phyloP scores from a whole-genome alignment of 306 rosid species.

The Luffa acutangula region DNA sequence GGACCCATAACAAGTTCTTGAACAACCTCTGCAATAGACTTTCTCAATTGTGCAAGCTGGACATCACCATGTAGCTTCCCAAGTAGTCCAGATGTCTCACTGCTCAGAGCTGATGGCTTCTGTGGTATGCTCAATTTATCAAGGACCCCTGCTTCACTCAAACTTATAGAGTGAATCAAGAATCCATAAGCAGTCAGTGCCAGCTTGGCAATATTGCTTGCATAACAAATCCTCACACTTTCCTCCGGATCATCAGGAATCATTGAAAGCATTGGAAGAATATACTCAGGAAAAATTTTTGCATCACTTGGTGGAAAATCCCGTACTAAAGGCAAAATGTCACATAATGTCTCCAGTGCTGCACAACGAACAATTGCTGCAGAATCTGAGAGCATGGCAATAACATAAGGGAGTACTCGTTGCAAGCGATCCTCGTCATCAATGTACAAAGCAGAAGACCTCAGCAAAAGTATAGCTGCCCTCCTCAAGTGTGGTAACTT shows the following conservation, averaged over 20 bases:
- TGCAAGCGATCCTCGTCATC: constrained; percentile 94
- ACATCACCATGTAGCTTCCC: constrained; percentile 52
- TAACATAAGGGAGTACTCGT: constrained; percentile 85
- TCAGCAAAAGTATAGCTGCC: constrained; percentile 77
- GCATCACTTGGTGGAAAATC: constrained; percentile 99
- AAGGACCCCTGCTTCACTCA: constrained; percentile 96
- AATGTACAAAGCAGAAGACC: constrained; percentile 76
- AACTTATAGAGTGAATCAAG: constrained; percentile 79
- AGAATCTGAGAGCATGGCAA: constrained; percentile 85
- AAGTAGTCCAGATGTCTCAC: constrained; percentile 52
- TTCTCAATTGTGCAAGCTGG: constrained; percentile 75
- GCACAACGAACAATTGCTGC: constrained; percentile 97
- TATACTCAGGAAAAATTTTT: constrained; percentile 87
- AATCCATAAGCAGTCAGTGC: constrained; percentile 92
- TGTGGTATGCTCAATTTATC: constrained; percentile 58
- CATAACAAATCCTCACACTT: constrained; percentile 94
- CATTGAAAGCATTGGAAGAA: constrained; percentile 95
- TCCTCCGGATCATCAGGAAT: constrained; percentile 99
- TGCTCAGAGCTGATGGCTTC: constrained; percentile 40
- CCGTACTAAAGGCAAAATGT: constrained; percentile 81
- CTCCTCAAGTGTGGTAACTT: constrained; percentile 89
- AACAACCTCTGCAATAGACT: constrained; percentile 90
- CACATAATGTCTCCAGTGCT: constrained; percentile 85
- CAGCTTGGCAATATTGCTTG: constrained; percentile 86
- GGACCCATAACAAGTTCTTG: constrained; percentile 99